Conservation (phyloP, 306 rosid genomes). For the Prinsepia uniflora region DNA sequence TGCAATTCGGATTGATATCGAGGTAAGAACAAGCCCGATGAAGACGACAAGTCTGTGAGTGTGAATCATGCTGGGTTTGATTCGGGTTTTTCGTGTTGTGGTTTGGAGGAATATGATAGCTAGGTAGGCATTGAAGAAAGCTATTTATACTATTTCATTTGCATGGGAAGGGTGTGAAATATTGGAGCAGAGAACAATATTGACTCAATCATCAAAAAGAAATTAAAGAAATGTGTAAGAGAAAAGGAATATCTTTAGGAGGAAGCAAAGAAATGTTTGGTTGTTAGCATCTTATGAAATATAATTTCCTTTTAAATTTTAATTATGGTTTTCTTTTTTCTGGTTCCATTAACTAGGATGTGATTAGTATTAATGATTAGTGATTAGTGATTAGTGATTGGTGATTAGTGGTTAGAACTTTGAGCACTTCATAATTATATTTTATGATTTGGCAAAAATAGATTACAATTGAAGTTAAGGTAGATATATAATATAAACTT, state of each 20-base stretch:
- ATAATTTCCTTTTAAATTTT: background rate
- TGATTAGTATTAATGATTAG: background rate
- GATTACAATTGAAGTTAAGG: background rate
- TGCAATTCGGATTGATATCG: slow-evolving; percentile 32
- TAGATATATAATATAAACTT: too few species aligned
- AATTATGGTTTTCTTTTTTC: slow-evolving; percentile 6
- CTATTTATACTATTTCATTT: slow-evolving; percentile 26
- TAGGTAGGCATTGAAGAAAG: slow-evolving; percentile 23
- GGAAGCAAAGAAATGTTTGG: slow-evolving; percentile 53
- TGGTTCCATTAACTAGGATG: slow-evolving; percentile 18
- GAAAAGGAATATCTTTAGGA: slow-evolving; percentile 55
- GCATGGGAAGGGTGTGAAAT: slow-evolving; percentile 25
- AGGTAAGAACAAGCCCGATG: slow-evolving; percentile 36
- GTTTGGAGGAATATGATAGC: background rate
- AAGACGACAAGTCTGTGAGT: slow-evolving; percentile 28
- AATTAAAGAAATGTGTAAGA: slow-evolving; percentile 12
- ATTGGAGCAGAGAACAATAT: slow-evolving; percentile 10
- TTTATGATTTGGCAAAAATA: slow-evolving; percentile 1
- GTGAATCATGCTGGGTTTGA: slow-evolving; percentile 35
- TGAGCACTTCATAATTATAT: slow-evolving; percentile 5
- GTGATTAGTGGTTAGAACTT: too few species aligned
- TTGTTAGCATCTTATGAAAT: slow-evolving; percentile 28
- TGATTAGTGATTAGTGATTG: too few species aligned
- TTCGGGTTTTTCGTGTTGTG: background rate
- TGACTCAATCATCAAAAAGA: background rate